A percentile compares a stretch with the other conserved stretches of the same genome.
These are phyloP conservation scores for Ceratocystis variospora DNA, from an alignment of 2,329 filamentous ascomycete genomes.

Conservation along the genomic window DNA sequence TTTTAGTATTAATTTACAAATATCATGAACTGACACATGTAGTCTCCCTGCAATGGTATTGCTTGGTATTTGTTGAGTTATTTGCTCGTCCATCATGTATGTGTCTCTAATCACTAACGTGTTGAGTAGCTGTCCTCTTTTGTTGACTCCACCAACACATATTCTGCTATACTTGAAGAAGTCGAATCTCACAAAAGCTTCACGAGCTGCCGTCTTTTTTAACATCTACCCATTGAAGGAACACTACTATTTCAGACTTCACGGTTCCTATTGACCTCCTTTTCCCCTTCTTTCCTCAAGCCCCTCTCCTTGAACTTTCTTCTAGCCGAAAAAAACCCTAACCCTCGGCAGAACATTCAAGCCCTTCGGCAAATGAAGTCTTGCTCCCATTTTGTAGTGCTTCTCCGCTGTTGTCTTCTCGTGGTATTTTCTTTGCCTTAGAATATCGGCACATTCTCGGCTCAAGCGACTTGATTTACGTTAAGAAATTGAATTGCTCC, in stretches of 20 bases:
- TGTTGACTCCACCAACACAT: background rate
- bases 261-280: background rate
- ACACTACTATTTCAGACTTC: background rate
- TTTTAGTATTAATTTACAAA: background rate
- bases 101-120: no score
- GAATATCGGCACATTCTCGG: background rate
- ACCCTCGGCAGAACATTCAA: background rate
- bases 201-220: background rate
- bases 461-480: background rate
- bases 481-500: background rate
- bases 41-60: background rate
- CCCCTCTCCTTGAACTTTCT: background rate
- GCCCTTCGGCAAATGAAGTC: background rate
- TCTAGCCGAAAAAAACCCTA: constrained; percentile 4
- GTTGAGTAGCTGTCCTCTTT: background rate
- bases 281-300: background rate
- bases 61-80: background rate
- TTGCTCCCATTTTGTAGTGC: background rate
- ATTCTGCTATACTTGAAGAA: background rate
- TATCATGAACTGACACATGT: background rate
- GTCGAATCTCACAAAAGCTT: background rate
- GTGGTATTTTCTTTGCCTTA: constrained; percentile 1
- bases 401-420: background rate
- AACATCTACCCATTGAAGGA: background rate
- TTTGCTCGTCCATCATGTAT: no score